A percentile compares a stretch with the other conserved stretches of the same genome.
Conservation (phyloP, 768 basidiomycete genomes). For the Paxillus ammoniavirescens region DNA sequence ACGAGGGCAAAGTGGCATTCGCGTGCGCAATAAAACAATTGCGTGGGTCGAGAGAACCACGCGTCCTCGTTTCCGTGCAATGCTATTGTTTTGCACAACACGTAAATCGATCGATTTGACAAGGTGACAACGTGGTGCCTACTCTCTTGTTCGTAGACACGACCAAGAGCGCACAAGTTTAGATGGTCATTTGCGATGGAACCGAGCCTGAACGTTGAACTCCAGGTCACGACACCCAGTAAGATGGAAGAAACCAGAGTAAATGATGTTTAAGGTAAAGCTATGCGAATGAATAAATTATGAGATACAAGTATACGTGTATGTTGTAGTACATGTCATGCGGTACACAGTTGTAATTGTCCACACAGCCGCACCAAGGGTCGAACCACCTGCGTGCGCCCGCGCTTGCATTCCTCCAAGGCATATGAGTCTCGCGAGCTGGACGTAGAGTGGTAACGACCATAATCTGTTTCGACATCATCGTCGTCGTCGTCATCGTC, state of each 20-base stretch:
- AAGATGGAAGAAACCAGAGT: not conserved
- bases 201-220: no score
- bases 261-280: slow-evolving; percentile 12
- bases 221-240: no score
- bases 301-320: slow-evolving; percentile 5
- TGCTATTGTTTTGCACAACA: not conserved
- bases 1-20: not conserved
- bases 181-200: not conserved
- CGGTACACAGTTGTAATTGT: slow-evolving; percentile 20
- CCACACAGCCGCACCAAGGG: slow-evolving; percentile 35
- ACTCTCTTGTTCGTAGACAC: not conserved
- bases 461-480: slow-evolving; percentile 25
- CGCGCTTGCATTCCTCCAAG: slow-evolving; percentile 40
- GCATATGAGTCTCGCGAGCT: slow-evolving; percentile 38
- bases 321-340: slow-evolving; percentile 2
- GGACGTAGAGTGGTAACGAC: slow-evolving; percentile 24
- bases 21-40: slow-evolving; percentile 6
- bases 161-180: not conserved
- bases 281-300: slow-evolving; percentile 2
- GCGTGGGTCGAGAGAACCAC: not conserved
- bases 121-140: not conserved
- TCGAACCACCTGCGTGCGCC: slow-evolving; percentile 40
- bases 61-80: not conserved
- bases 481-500: slow-evolving; percentile 21
- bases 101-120: not conserved